Evolutionary conservation across 1,139 yeast species (phyloP), one percentile per base, ranked within the genome.

Genomic region (Geotrichum reessii): DNA sequence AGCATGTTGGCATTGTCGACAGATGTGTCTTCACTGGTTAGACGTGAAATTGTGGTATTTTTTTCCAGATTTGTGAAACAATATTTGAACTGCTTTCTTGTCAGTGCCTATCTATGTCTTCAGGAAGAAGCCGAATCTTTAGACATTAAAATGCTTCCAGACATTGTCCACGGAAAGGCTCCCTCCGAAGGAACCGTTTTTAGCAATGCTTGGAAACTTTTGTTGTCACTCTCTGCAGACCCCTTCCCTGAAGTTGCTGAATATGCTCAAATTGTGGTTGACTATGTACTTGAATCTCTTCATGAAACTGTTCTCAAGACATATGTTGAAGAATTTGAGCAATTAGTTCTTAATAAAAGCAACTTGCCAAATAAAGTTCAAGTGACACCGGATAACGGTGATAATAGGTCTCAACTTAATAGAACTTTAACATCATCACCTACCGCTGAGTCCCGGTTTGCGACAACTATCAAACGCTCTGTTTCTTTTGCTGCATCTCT

Each of bases 21-120:
- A 49, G 99, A 93, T 73, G 98, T 97, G 0, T 88, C 97, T 0
- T 83, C 96, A 0, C 75, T 93, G 67, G 97, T 93, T 1, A 77
- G 99, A 59, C 85, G 90, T 64, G 98, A 93, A 69, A 82, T 89
- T 24, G 82, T 89, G 2, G 84, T 85, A 48, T 88, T 89, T 67
- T 81, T 90, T 62, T 86, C 93, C 50, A 81, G 84, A 59, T 85
- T 90, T 69, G 87, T 91, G 19, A 74, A 80, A 61, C 84, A 85
- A 54, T 87, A 92, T 70, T 76, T 81, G 44, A 82, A 83, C 61
- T 87, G 89, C 67, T 92, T 93, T 67, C 72, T 91, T 61, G 95
- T 93, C 6, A 87, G 93, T 61, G 96, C 97, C 0, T 92, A 86
- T 71, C 83, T 91, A 61, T 93, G 90, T 64, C 71, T 93, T 52